These are phyloP conservation scores for Colletotrichum liaoningense DNA, from an alignment of 2,329 filamentous ascomycete species.

Conservation along the genomic window DNA sequence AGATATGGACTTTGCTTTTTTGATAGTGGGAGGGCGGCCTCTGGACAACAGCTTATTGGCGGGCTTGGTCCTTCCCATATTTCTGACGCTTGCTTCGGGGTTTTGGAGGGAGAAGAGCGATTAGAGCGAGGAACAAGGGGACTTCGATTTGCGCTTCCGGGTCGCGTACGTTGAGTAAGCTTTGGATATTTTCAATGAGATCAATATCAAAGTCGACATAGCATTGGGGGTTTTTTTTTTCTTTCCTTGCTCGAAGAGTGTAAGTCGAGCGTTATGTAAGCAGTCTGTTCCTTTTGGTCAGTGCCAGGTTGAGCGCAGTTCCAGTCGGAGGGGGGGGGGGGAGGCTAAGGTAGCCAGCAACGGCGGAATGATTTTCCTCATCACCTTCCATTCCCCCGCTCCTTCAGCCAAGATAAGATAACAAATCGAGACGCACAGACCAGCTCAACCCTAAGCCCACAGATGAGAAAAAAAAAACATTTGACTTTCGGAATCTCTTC, in stretches of 20 bases:
- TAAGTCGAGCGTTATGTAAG: neutral
- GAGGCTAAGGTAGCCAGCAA: neutral
- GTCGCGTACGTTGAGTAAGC: neutral
- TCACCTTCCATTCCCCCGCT: neutral
- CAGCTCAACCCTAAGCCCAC: slow-evolving; percentile 33
- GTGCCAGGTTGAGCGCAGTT: neutral
- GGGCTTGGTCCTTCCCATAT: slow-evolving; percentile 33
- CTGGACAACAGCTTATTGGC: slow-evolving; percentile 48
- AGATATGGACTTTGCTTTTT: slow-evolving; percentile 67
- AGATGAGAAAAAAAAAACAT: slow-evolving; percentile 17
- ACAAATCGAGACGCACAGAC: neutral
- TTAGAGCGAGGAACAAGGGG: neutral
- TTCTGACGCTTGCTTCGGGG: no score
- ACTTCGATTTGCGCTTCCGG: neutral
- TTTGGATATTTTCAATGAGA: neutral
- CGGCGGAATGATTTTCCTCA: slow-evolving; percentile 1
- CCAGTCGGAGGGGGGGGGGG: no score
- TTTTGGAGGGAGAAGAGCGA: no score
- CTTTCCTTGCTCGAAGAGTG: neutral
- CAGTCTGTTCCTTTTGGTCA: neutral
- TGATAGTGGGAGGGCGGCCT: slow-evolving; percentile 68
- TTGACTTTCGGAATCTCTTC: neutral
- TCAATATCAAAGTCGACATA: neutral
- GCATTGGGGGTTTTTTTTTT: neutral
- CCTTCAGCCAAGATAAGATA: neutral